phyloP scores from a whole-genome alignment of 2,329 filamentous ascomycete genomes.

The Xylaria sp. region DNA sequence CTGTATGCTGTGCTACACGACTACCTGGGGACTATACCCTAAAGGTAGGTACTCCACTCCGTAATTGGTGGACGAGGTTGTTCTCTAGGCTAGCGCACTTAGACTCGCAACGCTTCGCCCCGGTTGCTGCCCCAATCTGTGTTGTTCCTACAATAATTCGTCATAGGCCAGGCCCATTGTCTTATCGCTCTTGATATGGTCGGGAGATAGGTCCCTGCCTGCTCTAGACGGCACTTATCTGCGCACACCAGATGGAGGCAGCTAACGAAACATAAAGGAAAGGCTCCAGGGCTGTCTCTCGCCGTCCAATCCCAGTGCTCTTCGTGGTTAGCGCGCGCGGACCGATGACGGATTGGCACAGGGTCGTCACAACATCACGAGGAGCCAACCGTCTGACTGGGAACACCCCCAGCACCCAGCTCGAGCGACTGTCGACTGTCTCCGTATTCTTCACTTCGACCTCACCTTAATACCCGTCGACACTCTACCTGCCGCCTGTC shows the following conservation, averaged over 20 bases:
- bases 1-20: neutral
- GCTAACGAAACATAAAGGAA: slow-evolving; percentile 5
- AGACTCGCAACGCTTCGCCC: neutral
- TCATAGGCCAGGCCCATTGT: slow-evolving; percentile 43
- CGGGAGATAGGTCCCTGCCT: slow-evolving; percentile 10
- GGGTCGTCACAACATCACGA: slow-evolving; percentile 47
- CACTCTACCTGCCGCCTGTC: slow-evolving; percentile 13
- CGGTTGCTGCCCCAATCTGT: slow-evolving; percentile 7
- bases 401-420: slow-evolving; percentile 27
- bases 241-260: neutral
- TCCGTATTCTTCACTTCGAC: slow-evolving; percentile 25
- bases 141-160: slow-evolving; percentile 37
- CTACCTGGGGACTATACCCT: neutral
- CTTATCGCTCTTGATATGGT: slow-evolving; percentile 34
- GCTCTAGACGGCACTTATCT: slow-evolving; percentile 9
- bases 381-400: slow-evolving; percentile 47
- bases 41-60: neutral
- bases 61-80: neutral
- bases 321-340: slow-evolving; percentile 41
- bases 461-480: slow-evolving; percentile 17
- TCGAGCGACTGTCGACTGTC: slow-evolving; percentile 18
- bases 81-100: neutral
- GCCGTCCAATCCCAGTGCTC: slow-evolving; percentile 36
- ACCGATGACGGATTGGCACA: slow-evolving; percentile 51
- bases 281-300: slow-evolving; percentile 4